Evolutionary conservation across 192 early-diverging fungal genomes (phyloP), one percentile per base, ranked within the genome.

Genomic region (Podochytrium sp.): DNA sequence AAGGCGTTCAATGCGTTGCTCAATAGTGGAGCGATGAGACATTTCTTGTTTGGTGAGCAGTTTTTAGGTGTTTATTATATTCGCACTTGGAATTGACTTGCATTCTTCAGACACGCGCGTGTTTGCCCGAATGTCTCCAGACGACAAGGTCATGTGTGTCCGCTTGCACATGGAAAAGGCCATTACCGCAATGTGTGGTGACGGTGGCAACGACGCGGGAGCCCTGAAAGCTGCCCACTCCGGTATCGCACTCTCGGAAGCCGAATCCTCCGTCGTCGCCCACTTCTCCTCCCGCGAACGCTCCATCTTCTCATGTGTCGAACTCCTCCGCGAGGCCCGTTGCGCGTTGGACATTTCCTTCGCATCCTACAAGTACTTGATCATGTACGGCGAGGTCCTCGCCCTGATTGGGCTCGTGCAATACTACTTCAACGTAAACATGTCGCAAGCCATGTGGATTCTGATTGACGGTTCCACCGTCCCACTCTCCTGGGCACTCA

Each of bases 191-290:
- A 95, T 95, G 93, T 93, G 92, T 77, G 93, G 93, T 68, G 93
- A 95, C 71, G 93, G 92, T 77, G 91, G 91, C 32, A 95, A 95
- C 78, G 93, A 95, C 78, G 90, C 90, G 69, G 93, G 91, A 43
- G 93, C 93, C 4, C 73, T 95, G 57, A 87, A 91, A 25, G 90
- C 91, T 3, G 89, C 92, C 1, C 93, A 95, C 76, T 91, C 90
- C 25, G 93, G 93, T 34, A 69, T 95, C 6, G 93, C 93, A 32
- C 80, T 95, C 43, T 90, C 89, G n/a, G 91, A 91, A 70, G 82
- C 92, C 57, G 92, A 92, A 62, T 89, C 91, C 6, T 92, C 91
- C 37, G 93, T 95, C 60, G 93, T 95, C 7, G 89, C 93, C n/a
- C 93, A 91, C 65, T 95, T 95, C 71, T 89, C 88, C 49, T 86